Conservation (phyloP, 257 asterid species). For the Solanum verrucosum region DNA sequence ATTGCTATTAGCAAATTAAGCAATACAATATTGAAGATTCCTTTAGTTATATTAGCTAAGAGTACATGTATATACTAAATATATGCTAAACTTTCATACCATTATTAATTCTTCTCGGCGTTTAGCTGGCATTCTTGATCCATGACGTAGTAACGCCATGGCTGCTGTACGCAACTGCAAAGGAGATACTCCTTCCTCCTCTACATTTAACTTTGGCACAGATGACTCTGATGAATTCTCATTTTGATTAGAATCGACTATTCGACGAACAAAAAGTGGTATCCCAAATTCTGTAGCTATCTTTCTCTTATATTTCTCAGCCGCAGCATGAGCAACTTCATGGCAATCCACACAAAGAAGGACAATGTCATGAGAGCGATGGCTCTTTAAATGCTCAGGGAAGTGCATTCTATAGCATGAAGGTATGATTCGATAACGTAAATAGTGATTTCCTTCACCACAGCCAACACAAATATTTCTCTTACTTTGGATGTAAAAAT, state of each 20-base stretch:
- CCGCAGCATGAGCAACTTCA: conserved; percentile 91
- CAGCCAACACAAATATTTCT: conserved; percentile 93
- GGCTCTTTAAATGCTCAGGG: conserved; percentile 97
- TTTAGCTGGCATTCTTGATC: conserved; percentile 67
- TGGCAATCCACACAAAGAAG: conserved; percentile 97
- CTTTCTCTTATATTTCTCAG: conserved; percentile 78
- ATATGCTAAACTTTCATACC: conserved; percentile 26
- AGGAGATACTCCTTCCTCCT: conserved; percentile 81
- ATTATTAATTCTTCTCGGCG: conserved; percentile 79
- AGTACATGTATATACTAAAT: neutral
- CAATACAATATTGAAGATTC: neutral
- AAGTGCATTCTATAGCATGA: conserved; percentile 95
- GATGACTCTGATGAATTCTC: conserved; percentile 23
- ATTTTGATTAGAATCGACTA: conserved; percentile 41
- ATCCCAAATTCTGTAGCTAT: conserved; percentile 69
- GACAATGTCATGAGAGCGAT: conserved; percentile 95
- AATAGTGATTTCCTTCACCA: conserved; percentile 95
- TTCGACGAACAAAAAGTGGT: conserved; percentile 64
- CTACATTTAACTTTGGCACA: conserved; percentile 20
- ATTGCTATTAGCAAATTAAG: neutral
- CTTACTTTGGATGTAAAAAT: conserved; percentile 91
- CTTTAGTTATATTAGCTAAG: neutral
- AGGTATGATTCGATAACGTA: conserved; percentile 90
- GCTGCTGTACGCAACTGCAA: conserved; percentile 84
- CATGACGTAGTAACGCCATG: conserved; percentile 89